Evolutionary conservation across 306 rosid genomes (phyloP), one percentile per base, ranked within the genome.

Genomic region (Dryas alaskensis): DNA sequence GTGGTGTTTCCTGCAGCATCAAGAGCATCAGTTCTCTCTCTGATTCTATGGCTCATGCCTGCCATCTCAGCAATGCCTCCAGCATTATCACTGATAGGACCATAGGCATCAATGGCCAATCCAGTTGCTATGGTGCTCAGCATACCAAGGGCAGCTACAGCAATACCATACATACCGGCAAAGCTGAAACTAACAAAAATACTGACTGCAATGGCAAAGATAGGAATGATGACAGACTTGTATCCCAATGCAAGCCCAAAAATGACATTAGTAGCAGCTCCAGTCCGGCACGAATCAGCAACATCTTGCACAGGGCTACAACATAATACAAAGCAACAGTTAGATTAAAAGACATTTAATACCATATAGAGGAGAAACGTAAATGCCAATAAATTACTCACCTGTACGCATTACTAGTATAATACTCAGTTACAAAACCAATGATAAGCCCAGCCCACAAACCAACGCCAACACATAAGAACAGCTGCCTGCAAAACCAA

Each of bases 61-160:
- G 97, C 99, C 99, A 94, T 94, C 87, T 94, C 97, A 71, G 98
- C 98, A 81, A 94, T 94, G 76, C 97, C 98, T 66, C 98, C 95
- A 27, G 97, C 99, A 69, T 94, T 94, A 87, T 94, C 97, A 82
- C 99, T 89, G 82, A 94, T 94, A 69, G 99, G 97, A 79, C 99
- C 99, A 77, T 92, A 94, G 2, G 99, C 97, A 76, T 94, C 97
- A 43, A 94, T 94, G 74, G 99, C 99, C 86, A 94, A 83, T 62
- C 96, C 99, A 57, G 97, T 94, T 8, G 99, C 96, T 10, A 91
- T 94, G 68, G 99, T 94, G 73, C 99, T 92, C 48, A 94, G 81
- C 97, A 94, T 94, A 77, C 99, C 97, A 61, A 94, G 99, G 7
- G 99, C 99, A 57, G 99, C 97, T 19, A 94, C 86, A 4, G 99